Conservation (phyloP, 1,284 basidiomycete species). For the Coriolopsis trogii region DNA sequence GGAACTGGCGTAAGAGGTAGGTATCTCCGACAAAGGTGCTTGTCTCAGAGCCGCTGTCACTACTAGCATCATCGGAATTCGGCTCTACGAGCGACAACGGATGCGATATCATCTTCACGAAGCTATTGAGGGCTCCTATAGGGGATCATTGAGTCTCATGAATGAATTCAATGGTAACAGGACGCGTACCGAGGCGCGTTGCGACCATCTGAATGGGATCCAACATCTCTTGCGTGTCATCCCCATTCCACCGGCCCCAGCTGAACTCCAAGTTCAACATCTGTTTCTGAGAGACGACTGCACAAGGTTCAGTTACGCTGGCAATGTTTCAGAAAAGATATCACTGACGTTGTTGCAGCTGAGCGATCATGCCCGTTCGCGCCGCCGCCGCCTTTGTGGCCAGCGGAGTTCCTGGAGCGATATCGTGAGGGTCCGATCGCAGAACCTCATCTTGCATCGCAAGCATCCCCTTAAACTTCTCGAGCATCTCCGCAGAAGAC, state of each 20-base stretch:
- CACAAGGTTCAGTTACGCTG: neutral
- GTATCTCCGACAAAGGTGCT: slow-evolving; percentile 36
- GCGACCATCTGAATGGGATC: slow-evolving; percentile 45
- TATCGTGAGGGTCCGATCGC: slow-evolving; percentile 36
- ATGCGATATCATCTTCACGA: slow-evolving; percentile 32
- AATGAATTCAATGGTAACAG: neutral
- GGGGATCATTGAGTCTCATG: neutral
- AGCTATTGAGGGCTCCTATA: slow-evolving; percentile 36
- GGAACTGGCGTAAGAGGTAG: slow-evolving; percentile 44
- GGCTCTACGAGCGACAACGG: slow-evolving; percentile 10
- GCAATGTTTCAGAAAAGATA: neutral
- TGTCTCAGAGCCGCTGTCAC: slow-evolving; percentile 9
- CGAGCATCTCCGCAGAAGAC: slow-evolving; percentile 38
- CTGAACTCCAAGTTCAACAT: slow-evolving; percentile 58
- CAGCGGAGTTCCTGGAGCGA: slow-evolving; percentile 36
- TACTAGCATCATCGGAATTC: slow-evolving; percentile 6
- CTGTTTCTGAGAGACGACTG: slow-evolving; percentile 44
- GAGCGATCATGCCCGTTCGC: slow-evolving; percentile 28
- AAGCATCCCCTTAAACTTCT: slow-evolving; percentile 39
- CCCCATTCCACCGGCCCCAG: slow-evolving; percentile 55
- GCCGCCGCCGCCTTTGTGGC: slow-evolving; percentile 35
- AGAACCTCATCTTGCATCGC: slow-evolving; percentile 47
- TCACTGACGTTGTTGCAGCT: slow-evolving; percentile 27
- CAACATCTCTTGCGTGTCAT: slow-evolving; percentile 50
- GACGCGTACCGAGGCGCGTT: slow-evolving; percentile 44